phyloP scores from a whole-genome alignment of 768 basidiomycete genomes.

The Termitomyces sp. region DNA sequence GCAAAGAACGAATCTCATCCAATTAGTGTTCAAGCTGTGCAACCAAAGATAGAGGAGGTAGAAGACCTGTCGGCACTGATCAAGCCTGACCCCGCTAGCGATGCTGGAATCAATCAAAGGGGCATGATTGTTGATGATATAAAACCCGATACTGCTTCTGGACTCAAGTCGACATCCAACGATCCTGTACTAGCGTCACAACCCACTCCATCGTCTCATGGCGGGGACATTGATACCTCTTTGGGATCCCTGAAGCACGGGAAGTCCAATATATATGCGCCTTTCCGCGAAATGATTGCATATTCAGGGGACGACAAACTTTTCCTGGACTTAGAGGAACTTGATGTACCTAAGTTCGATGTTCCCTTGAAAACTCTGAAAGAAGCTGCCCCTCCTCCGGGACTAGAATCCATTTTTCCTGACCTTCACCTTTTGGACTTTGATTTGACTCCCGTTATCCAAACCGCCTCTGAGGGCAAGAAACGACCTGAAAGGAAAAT shows the following conservation, averaged over 20 bases:
- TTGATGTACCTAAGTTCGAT: slow-evolving; percentile 21
- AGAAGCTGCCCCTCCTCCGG: slow-evolving; percentile 31
- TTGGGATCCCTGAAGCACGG: slow-evolving; percentile 33
- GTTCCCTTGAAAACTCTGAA: slow-evolving; percentile 24
- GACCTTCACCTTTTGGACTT: slow-evolving; percentile 66
- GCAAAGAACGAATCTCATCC: slow-evolving; percentile 20
- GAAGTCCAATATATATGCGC: slow-evolving; percentile 47
- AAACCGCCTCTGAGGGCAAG: slow-evolving; percentile 34
- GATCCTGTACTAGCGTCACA: slow-evolving; percentile 51
- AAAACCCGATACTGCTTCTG: slow-evolving; percentile 29
- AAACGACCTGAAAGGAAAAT: slow-evolving; percentile 59
- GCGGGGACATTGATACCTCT: slow-evolving; percentile 30
- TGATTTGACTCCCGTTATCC: slow-evolving; percentile 36
- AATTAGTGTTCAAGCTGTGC: slow-evolving; percentile 22
- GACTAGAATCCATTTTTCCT: slow-evolving; percentile 75
- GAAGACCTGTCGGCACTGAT: slow-evolving; percentile 50
- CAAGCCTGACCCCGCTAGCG: not conserved
- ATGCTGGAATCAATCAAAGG: slow-evolving; percentile 12
- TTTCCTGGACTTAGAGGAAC: slow-evolving; percentile 43
- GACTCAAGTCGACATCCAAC: slow-evolving; percentile 52
- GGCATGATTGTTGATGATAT: slow-evolving; percentile 23
- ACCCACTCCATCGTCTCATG: slow-evolving; percentile 36
- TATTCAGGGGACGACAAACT: slow-evolving; percentile 56
- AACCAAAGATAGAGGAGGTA: slow-evolving; percentile 43
- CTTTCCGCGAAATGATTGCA: slow-evolving; percentile 59